These are phyloP conservation scores for Xylaria sp. DNA, from an alignment of 2,329 filamentous ascomycete species.

Conservation along the genomic window DNA sequence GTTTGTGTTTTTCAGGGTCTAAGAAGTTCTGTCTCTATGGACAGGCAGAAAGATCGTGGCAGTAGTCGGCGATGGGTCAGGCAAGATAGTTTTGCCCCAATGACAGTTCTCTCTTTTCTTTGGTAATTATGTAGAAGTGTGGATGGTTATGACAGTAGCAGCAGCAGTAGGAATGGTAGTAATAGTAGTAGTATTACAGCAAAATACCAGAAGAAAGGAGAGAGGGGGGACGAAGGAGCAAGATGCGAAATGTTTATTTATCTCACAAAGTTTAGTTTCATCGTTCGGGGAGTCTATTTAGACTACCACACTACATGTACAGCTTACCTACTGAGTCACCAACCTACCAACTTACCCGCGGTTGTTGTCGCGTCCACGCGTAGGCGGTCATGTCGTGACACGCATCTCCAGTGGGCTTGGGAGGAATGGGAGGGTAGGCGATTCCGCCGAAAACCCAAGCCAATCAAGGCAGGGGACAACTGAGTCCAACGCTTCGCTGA, in stretches of 20 bases:
- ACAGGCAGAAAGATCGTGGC: neutral
- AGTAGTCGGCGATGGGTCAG: neutral
- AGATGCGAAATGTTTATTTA: neutral
- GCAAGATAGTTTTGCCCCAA: neutral
- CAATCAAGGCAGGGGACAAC: neutral
- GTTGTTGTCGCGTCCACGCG: neutral
- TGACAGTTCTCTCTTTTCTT: neutral
- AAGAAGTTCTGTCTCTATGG: neutral
- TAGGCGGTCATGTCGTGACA: constrained; percentile 3
- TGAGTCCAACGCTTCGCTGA: neutral
- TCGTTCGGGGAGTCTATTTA: neutral
- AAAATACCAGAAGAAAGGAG: neutral
- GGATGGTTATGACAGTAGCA: no score
- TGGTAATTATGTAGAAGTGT: no score
- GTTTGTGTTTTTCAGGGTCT: no score
- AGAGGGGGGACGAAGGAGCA: neutral
- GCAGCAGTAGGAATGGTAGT: no score
- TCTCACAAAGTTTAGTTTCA: neutral
- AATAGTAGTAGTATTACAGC: neutral
- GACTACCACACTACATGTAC: no score
- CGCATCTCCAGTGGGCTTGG: constrained; percentile 1
- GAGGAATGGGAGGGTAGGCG: neutral
- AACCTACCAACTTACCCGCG: constrained; percentile 1
- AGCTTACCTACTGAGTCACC: no score
- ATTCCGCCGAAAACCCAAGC: neutral